A percentile compares a stretch with the other conserved stretches of the same genome.
phyloP scores from a whole-genome alignment of 129 eudicot species.

The Saussurea involucrata region DNA sequence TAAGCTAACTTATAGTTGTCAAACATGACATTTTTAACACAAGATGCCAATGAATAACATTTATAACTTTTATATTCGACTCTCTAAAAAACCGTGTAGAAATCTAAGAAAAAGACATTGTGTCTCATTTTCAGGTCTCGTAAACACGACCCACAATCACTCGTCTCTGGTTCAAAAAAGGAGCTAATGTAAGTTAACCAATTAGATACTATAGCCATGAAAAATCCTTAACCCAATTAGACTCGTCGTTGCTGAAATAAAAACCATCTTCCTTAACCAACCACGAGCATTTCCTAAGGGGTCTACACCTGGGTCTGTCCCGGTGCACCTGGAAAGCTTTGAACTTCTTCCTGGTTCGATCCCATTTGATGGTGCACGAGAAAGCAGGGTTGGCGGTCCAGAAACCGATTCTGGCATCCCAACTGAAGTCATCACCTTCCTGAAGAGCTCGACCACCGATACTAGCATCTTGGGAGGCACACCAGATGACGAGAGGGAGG shows the following conservation, averaged over 20 bases:
- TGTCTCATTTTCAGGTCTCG: not conserved
- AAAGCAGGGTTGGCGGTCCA: constrained; percentile 30
- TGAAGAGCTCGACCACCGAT: constrained; percentile 61
- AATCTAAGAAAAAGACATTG: not conserved
- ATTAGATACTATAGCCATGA: constrained; percentile 27
- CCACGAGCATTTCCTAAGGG: constrained; percentile 36
- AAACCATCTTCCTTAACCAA: constrained; percentile 63
- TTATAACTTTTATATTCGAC: not conserved
- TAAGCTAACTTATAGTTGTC: not conserved
- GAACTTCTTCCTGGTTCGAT: constrained; percentile 34
- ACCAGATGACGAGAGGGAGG: constrained; percentile 51
- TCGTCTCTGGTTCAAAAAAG: not conserved
- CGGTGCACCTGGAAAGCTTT: constrained; percentile 31
- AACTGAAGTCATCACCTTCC: constrained; percentile 57
- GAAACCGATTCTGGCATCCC: constrained; percentile 26
- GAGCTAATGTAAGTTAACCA: not conserved
- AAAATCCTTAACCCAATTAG: constrained; percentile 42
- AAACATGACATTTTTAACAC: not conserved
- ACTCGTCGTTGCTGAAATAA: constrained; percentile 42
- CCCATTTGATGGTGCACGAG: constrained; percentile 58
- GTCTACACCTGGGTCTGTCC: constrained; percentile 31
- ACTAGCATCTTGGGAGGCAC: constrained; percentile 23
- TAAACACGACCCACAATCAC: not conserved
- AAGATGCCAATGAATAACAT: not conserved
- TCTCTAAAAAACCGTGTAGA: not conserved